Percentiles rank a stretch among this genome's conserved stretches.
Conservation (phyloP, 1,139 yeast genomes). For the Suhomyces guaymorum region DNA sequence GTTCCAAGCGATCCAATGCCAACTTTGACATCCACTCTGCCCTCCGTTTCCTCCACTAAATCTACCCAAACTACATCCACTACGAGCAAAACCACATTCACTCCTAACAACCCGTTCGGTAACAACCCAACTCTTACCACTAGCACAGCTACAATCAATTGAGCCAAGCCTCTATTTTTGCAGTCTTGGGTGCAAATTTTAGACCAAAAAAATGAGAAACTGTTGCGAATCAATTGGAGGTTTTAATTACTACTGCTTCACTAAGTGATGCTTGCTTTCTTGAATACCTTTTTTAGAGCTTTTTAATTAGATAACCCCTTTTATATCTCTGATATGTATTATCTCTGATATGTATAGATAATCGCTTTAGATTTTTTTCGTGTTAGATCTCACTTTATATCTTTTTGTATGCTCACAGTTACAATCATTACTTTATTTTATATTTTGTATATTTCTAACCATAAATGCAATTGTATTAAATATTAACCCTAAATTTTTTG, state of each 20-base stretch:
- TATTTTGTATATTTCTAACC: background rate
- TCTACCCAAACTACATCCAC: background rate
- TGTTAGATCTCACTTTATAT: background rate
- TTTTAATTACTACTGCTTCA: too few relatives aligned
- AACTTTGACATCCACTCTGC: background rate
- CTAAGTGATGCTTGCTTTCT: too few relatives aligned
- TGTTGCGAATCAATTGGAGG: too few relatives aligned
- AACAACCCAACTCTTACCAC: constrained; percentile 1
- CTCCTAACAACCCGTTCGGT: constrained; percentile 2
- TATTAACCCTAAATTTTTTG: constrained; percentile 29
- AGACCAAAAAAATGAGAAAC: too few relatives aligned
- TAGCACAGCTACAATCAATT: constrained; percentile 5
- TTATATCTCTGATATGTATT: too few relatives aligned
- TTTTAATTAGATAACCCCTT: too few relatives aligned
- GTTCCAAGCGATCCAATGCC: too few relatives aligned
- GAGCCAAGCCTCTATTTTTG: constrained; percentile 2
- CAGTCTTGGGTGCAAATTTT: too few relatives aligned
- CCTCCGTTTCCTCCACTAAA: background rate
- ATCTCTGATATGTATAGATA: too few relatives aligned
- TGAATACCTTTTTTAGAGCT: too few relatives aligned
- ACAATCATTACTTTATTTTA: too few relatives aligned
- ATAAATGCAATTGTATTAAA: constrained; percentile 5
- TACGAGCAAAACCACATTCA: background rate
- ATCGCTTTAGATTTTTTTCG: background rate
- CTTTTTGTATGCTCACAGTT: too few relatives aligned